Base-by-base conservation (phyloP, 2,329 filamentous ascomycete species). In the Pseudogymnoascus sp. region DNA sequence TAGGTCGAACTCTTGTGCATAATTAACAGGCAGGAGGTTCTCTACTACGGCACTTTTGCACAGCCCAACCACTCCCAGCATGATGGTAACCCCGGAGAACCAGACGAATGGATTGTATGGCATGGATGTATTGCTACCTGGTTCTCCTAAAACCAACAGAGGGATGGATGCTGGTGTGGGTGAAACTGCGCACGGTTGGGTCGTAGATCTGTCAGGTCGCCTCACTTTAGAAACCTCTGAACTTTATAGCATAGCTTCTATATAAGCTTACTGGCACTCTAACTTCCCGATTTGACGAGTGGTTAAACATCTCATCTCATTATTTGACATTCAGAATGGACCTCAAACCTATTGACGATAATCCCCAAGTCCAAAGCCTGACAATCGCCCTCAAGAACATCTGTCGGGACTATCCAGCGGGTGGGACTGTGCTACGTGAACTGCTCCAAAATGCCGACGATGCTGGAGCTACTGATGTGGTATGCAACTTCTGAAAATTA, bases 371-470 rank as follows among this genome's bases (percentile, higher is more conserved):
- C 3, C 71, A 73, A 40, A 64, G 63, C 2, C 63, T 73, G 38
- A 71, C 69, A 0, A 70, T 64, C 3, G 68, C 72, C 1, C 67
- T 74, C 5, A 69, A 69, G 18, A 73, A 72, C 10, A 72, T 73
- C 8, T 70, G 72, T 63, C 68, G 69, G 25, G 72, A 74, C 40
- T 74, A 74, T 95, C 92, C 10, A 91, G 93, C 71, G 91, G 97
- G 79, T 94, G 92, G 87, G 16, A 90, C 84, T 4, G 88, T 83
- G 5, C 79, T 97, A 16, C 85, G 94, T 78, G 94, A 99, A 74
- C 86, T 97, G 65, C 91, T 99, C 53, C 94, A 97, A 73, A 99
- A 99, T 74, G 94, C 94, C 18, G 92, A 94, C 70, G 94, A 99
- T 78, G 94, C 94, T 31, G 89, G 91, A 71, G 93, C 93, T 61